Conservation (phyloP, 345 rosid species). For the Barbarea vulgaris region DNA sequence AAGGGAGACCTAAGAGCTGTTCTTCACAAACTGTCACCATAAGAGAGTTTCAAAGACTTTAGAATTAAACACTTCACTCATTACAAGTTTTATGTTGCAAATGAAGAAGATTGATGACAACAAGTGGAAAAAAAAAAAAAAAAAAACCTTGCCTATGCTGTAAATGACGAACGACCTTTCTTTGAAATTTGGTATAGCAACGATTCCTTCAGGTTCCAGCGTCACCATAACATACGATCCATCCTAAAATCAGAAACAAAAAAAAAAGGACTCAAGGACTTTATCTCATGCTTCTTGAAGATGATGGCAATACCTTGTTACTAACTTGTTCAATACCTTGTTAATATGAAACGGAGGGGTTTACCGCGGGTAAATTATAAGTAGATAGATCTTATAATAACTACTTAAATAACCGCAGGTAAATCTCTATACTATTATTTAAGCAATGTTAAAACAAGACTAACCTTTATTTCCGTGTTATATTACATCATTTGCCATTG, state of each 20-base stretch:
- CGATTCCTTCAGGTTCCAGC: constrained; percentile 85
- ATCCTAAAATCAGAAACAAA: constrained; percentile 41
- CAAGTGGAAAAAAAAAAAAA: neutral
- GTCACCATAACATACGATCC: constrained; percentile 57
- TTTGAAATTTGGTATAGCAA: constrained; percentile 57
- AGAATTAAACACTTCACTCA: neutral
- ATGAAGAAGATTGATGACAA: neutral
- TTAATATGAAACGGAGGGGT: too few species aligned
- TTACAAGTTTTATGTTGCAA: neutral
- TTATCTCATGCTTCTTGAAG: neutral
- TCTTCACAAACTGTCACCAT: constrained; percentile 75
- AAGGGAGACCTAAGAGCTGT: constrained; percentile 67
- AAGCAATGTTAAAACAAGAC: too few species aligned
- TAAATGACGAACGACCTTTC: constrained; percentile 63
- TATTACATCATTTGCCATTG: too few species aligned
- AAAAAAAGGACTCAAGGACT: neutral
- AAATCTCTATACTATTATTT: too few species aligned
- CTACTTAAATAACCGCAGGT: too few species aligned
- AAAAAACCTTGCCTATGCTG: constrained; percentile 62
- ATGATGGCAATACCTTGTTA: constrained; percentile 47
- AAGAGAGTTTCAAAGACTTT: neutral
- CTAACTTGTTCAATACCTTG: constrained; percentile 35
- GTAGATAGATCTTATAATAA: too few species aligned
- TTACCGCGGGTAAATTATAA: too few species aligned
- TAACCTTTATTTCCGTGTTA: too few species aligned